Percentiles rank a stretch among this genome's conserved stretches.
phyloP scores from a whole-genome alignment of 169 alveolate species.

The Eimeria acervulina region DNA sequence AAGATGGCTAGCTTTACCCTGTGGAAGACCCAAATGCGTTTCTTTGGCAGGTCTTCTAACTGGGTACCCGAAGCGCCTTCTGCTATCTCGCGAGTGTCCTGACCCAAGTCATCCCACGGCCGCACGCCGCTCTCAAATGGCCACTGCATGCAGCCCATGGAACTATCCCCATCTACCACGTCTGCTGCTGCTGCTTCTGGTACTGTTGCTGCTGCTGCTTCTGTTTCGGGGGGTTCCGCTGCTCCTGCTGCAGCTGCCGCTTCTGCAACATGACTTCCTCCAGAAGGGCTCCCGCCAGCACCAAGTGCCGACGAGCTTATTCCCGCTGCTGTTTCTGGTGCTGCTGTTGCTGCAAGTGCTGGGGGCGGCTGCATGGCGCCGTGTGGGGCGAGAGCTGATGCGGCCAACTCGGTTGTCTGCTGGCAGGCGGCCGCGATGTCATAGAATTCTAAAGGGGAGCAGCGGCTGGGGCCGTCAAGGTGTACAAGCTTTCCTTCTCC shows the following conservation, averaged over 20 bases:
- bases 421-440: constrained; percentile 7
- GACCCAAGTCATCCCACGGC: constrained; percentile 66
- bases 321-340: neutral
- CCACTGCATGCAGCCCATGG: neutral
- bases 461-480: neutral
- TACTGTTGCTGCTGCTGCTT: too few relatives aligned
- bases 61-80: constrained; percentile 49
- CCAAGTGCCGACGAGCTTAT: neutral
- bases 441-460: neutral
- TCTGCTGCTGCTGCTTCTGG: too few relatives aligned
- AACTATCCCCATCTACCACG: neutral
- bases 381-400: neutral
- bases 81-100: constrained; percentile 20
- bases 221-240: neutral
- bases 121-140: constrained; percentile 52
- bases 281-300: neutral
- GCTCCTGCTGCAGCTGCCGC: neutral
- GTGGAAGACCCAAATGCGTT: constrained; percentile 71
- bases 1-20: neutral
- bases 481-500: constrained; percentile 26
- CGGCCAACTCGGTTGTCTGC: neutral
- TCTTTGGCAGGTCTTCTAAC: constrained; percentile 78
- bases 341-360: neutral
- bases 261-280: neutral
- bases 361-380: neutral